These are phyloP conservation scores for Gossypium davidsonii DNA, from an alignment of 441 rosid species.

Conservation along the genomic window DNA sequence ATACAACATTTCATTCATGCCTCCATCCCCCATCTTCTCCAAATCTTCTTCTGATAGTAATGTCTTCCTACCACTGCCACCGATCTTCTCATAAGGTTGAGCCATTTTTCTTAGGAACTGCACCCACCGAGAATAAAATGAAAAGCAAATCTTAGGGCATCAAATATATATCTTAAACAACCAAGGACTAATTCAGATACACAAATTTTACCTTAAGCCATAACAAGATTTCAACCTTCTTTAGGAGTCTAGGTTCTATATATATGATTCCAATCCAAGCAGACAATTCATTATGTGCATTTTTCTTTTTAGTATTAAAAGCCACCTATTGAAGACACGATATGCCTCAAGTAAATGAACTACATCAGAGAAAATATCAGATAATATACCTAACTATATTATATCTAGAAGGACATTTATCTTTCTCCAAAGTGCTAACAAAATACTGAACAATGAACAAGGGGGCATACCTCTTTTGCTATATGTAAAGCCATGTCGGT, in stretches of 20 bases:
- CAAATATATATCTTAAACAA: not conserved
- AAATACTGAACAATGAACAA: not conserved
- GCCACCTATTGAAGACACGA: not conserved
- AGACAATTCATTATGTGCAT: not conserved
- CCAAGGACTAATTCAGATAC: not conserved
- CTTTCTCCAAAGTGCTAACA: not conserved
- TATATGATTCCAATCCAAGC: not conserved
- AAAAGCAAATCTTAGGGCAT: not conserved
- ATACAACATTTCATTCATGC: conserved; percentile 43
- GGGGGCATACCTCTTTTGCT: conserved; percentile 69
- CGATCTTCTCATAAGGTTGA: conserved; percentile 79
- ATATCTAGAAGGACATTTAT: not conserved
- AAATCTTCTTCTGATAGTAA: conserved; percentile 78
- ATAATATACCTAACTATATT: not conserved
- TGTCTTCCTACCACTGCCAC: conserved; percentile 57
- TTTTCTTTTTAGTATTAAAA: not conserved
- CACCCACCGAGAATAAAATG: not conserved
- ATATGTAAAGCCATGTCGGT: conserved; percentile 95
- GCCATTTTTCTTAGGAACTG: conserved; percentile 96
- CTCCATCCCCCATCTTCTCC: conserved; percentile 67
- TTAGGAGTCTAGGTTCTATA: not conserved
- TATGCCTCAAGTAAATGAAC: not conserved
- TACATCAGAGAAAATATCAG: not conserved
- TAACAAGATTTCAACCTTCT: not conserved
- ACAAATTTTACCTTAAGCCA: not conserved